Base-by-base conservation (phyloP, 306 rosid species). In the Canavalia gladiata region DNA sequence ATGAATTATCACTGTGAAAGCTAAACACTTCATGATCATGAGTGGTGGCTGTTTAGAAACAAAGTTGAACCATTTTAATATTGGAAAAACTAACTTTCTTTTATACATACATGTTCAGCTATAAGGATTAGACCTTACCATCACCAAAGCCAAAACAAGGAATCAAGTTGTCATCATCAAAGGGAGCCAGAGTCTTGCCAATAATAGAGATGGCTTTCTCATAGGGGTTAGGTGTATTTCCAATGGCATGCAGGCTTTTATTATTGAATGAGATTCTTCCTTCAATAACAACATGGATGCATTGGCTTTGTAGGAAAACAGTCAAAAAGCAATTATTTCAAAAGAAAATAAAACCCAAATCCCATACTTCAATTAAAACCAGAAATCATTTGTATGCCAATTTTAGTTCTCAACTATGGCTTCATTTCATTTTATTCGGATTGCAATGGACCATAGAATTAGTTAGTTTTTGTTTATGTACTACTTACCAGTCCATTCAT, bases 101-200 rank as follows among this genome's bases (percentile, higher is more conserved):
- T 46, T 8, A 43, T 9, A 4, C 18, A 76, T 7, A 6, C 29
- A 76, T 45, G 43, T 35, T 65, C 11, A 47, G 49, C 46, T 78
- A 77, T 46, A 62, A 80, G 47, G 33, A 52, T 51, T 70, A 76
- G 69, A 11, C 25, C 82, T 57, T 88, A 94, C 97, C 94, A 82
- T 94, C 97, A 69, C 98, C 98, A 83, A 94, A 94, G 70, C 98
- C 98, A 82, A 89, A 92, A 75, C 98, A 94, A 82, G 98, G 98
- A 85, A 94, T 91, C 77, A 94, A 85, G 81, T 90, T 89, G 87
- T 94, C 98, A 18, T 94, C 98, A 76, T 92, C 97, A 73, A 94
- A 92, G 33, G 98, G 97, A 76, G 98, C 90, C 84, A 94, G 75
- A 65, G 97, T 91, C 81, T 91, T 94, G 60, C 98, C 97, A 29